Base-by-base conservation (phyloP, 1,284 basidiomycete genomes). In the Grifola frondosa region DNA sequence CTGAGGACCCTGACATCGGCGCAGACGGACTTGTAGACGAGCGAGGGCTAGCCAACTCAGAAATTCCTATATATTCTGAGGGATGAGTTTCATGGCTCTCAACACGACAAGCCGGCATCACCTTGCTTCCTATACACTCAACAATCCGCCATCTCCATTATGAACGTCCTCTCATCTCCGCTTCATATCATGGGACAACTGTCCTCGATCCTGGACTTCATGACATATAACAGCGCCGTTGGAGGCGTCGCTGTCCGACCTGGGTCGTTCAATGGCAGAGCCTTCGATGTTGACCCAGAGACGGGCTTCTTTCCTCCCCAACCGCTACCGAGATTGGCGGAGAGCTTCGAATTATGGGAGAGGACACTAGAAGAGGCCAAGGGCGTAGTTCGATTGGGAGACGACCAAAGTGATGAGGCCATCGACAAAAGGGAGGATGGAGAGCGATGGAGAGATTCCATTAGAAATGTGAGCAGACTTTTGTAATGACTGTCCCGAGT, bases 221-320 rank as follows among this genome's bases (percentile, higher is more conserved):
- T 53, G 32, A 30, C 54, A 17, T 43, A 47, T 26, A 53, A 54
- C 12, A 24, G 49, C 7, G 28, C 44, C 34, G 37, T 51, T 44
- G 15, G 45, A 45, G 45, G 50, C 13, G 7, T 13, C 15, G 7
- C 42, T 24, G 38, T 47, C 12, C 42, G 23, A 34, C 36, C 41
- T 5, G 41, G 47, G 23, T 46, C 54, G 19, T 57, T 55, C 52
- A 54, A 42, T 44, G 53, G 49, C 12, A 47, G 57, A 24, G 48
- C 64, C 30, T 67, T 59, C 52, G 61, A 67, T 34, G 58, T 68
- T 37, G 58, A 67, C 44, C 53, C 54, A 13, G 72, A 73, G 8
- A 89, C 90, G 1, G 96, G 96, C 1, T 98, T 97, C 71, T 77
- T 98, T 51, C 96, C 96, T 0, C 69, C 78, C 2, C 68, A 75